Base-by-base conservation (phyloP, 805 yeast species). In the Debaryomyces tyrocola region DNA sequence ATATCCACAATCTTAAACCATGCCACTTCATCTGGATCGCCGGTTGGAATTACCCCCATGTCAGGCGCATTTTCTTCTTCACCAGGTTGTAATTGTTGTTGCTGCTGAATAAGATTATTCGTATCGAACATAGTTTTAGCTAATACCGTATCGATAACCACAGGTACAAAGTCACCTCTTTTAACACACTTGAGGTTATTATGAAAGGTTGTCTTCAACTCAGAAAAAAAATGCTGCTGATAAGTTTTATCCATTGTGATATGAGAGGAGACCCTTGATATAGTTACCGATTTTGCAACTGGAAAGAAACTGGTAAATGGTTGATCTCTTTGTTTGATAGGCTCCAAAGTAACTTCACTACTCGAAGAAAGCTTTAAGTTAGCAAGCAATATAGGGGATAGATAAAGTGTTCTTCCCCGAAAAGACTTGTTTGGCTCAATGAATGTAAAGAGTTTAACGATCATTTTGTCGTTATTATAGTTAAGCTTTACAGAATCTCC, bases 1-100 rank as follows among this genome's bases (percentile, higher is more conserved):
- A 83, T 69, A 6, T 78, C 84, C 2, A 79, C 73, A 1, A 92
- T 78, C 53, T 79, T 80, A 64, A 90, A 92, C 97, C 97, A 92
- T 0, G 90, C 96, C 15, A 91, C 77, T 0, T 80, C 71, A 59
- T 90, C 89, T 1, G 87, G 82, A 18, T 73, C 74, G 0, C 88
- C 89, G 2, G 69, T 64, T 0, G 90, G 90, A 2, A 80, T 65
- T 4, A 74, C 67, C 2, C 63, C 62, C 0, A 70, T 17, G 11
- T 58, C 59, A 4, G 53, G 53, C 10, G 47, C 55, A 1, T 49
- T 59, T 1, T 62, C 64, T 53, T 60, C 72, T 58, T 39, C 46
- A 6, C 34, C 34, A 24, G 43, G 28, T 27, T 33, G 17, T 12
- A 21, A 37, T 20, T 11, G 17, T 10, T 12, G 14, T n/a, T 28